Base-by-base conservation (phyloP, 805 yeast genomes). In the Lipomyces sp. region DNA sequence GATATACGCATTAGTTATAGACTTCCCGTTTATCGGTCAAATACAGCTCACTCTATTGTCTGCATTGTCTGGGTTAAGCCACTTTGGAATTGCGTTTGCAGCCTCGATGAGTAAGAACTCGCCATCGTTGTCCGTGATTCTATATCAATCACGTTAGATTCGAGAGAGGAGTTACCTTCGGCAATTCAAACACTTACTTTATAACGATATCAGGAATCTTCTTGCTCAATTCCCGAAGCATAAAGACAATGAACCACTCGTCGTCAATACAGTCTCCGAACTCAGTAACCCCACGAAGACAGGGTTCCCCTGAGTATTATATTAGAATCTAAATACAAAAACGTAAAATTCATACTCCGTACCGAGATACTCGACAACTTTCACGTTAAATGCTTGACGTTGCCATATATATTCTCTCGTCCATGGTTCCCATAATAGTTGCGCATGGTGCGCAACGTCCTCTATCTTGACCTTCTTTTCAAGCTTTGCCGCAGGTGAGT, bases 31-130 rank as follows among this genome's bases (percentile, higher is more conserved):
- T 15, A 42, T 42, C n/a, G 4, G 10, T n/a, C 8, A 15, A n/a
- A 42, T 67, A 90, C 34, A 29, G 37, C 73, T 32, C 59, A 83
- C 74, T 64, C 90, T 76, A 72, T 86, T 85, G 15, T 76, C 72
- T 0, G 87, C 81, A 61, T 76, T 79, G 24, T 76, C 79, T 1
- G 86, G 86, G 5, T 76, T 78, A 8, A 84, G 71, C 83, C 86
- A 84, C 4, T 77, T 77, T 0, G 87, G 86, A 1, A 86, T 65
- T 1, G 69, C 64, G 2, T 85, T 83, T 48, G 82, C 78, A 0
- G 83, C 80, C 66, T 85, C 87, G 7, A 84, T 80, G 56, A 87
- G 73, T 8, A 87, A 60, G 57, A 84, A 82, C 65, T 88, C 91
- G 6, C 87, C 85, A 57, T 85, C 88, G 1, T 82, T 80, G 71